Evolutionary conservation across 805 yeast genomes (phyloP).

Genomic region (Diddensiella caesifluorescens): DNA sequence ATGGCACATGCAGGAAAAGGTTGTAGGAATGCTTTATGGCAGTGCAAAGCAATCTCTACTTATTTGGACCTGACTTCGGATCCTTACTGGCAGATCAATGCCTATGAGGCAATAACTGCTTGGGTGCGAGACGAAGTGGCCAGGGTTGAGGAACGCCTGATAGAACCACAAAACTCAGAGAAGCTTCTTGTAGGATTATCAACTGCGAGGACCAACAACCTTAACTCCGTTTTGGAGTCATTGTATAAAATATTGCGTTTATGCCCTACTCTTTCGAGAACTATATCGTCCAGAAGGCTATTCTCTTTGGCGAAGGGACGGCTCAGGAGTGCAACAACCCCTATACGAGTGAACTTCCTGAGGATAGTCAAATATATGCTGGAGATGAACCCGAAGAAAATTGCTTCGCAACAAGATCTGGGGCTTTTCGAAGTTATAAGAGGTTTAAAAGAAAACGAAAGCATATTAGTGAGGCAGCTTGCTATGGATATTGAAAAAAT

Average conservation of each 20-base stretch:
- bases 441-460: background rate
- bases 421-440: background rate
- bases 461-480: background rate
- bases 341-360: background rate
- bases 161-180: background rate
- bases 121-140: conserved; percentile 32
- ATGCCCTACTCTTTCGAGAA: background rate
- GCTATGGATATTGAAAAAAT: background rate
- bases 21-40: conserved; percentile 37
- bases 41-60: conserved; percentile 36
- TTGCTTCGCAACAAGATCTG: background rate
- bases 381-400: background rate
- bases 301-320: background rate
- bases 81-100: conserved; percentile 54
- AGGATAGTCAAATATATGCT: background rate
- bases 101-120: conserved; percentile 43
- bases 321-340: background rate
- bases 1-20: conserved; percentile 42
- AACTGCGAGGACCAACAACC: conserved; percentile 14
- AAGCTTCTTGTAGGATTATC: conserved; percentile 19
- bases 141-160: conserved; percentile 18
- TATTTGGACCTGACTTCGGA: conserved; percentile 41
- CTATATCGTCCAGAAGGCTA: background rate
- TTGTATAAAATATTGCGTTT: conserved; percentile 7
- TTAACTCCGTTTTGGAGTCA: conserved; percentile 20